Percentiles rank a stretch among this genome's conserved stretches.
These are phyloP conservation scores for Aspergillus cavernicola DNA, from an alignment of 495 filamentous ascomycete genomes.

Conservation along the genomic window DNA sequence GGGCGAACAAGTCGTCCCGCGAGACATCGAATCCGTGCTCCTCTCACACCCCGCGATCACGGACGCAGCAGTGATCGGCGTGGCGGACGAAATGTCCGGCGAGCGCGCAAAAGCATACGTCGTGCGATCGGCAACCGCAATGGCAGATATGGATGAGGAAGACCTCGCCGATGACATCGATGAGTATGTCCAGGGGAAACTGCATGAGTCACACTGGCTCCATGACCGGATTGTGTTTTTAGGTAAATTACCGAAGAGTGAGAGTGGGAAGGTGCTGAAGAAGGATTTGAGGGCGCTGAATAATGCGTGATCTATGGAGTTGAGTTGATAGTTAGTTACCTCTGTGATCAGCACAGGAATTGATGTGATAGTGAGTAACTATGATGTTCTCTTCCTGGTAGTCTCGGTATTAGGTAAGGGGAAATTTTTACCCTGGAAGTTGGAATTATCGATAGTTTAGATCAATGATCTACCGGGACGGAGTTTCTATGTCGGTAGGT, in stretches of 20 bases:
- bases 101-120: constrained; percentile 78
- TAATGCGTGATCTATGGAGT: too few species aligned
- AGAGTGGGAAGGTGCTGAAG: constrained; percentile 74
- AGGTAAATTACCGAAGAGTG: constrained; percentile 69
- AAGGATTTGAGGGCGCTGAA: constrained; percentile 45
- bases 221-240: constrained; percentile 55
- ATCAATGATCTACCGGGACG: too few species aligned
- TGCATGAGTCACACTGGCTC: constrained; percentile 24
- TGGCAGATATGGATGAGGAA: constrained; percentile 25
- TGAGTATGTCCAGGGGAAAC: constrained; percentile 8
- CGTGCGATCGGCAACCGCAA: constrained; percentile 45
- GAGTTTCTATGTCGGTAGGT: too few species aligned
- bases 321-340: too few species aligned
- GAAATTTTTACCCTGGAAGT: too few species aligned
- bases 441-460: too few species aligned
- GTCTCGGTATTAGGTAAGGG: too few species aligned
- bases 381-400: too few species aligned
- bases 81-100: constrained; percentile 60
- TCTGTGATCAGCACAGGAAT: too few species aligned
- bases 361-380: too few species aligned
- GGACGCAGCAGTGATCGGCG: constrained; percentile 70
- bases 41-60: constrained; percentile 66
- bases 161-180: constrained; percentile 42
- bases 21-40: constrained; percentile 73
- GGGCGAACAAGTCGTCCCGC: constrained; percentile 74